Evolutionary conservation across 2,329 filamentous ascomycete genomes (phyloP).

Genomic region (Chrysoporthe deuterocubensis): DNA sequence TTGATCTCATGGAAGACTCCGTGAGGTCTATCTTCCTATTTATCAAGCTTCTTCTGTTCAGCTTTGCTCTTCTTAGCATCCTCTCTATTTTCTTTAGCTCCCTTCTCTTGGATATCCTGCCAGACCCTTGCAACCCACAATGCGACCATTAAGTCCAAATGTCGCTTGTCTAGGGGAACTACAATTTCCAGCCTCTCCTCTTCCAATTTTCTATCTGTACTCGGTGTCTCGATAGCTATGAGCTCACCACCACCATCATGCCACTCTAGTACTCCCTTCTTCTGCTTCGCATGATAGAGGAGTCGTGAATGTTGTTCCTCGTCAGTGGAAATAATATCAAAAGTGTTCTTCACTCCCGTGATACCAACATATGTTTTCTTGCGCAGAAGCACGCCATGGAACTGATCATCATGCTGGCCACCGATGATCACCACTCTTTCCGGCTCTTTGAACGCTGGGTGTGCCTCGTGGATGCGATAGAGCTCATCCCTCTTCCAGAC

Average conservation of each 20-base stretch:
- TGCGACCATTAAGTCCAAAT: constrained; percentile 14
- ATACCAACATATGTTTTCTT: not conserved
- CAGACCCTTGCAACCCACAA: constrained; percentile 19
- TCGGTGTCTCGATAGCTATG: constrained; percentile 5
- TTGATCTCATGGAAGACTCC: constrained; percentile 13
- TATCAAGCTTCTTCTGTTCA: constrained; percentile 6
- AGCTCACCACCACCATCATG: constrained; percentile 11
- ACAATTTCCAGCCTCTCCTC: constrained; percentile 19
- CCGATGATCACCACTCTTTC: not conserved
- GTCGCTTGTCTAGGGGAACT: constrained; percentile 12
- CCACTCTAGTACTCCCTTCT: constrained; percentile 23
- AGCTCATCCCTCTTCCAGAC: constrained; percentile 7
- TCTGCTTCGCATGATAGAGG: constrained; percentile 10
- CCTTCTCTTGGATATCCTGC: constrained; percentile 4
- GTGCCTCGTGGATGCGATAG: constrained; percentile 12
- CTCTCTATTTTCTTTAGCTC: not conserved
- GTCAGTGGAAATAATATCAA: constrained; percentile 2
- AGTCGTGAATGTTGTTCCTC: not conserved
- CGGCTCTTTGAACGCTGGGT: not conserved
- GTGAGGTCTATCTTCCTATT: constrained; percentile 5
- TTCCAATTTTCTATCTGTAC: not conserved
- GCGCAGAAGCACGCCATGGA: constrained; percentile 8
- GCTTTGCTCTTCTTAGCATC: not conserved
- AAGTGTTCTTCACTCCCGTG: not conserved
- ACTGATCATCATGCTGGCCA: constrained; percentile 7